Evolutionary conservation across 2,329 filamentous ascomycete species (phyloP), one percentile per base, ranked within the genome.

Genomic region (Eurotiales sp.): DNA sequence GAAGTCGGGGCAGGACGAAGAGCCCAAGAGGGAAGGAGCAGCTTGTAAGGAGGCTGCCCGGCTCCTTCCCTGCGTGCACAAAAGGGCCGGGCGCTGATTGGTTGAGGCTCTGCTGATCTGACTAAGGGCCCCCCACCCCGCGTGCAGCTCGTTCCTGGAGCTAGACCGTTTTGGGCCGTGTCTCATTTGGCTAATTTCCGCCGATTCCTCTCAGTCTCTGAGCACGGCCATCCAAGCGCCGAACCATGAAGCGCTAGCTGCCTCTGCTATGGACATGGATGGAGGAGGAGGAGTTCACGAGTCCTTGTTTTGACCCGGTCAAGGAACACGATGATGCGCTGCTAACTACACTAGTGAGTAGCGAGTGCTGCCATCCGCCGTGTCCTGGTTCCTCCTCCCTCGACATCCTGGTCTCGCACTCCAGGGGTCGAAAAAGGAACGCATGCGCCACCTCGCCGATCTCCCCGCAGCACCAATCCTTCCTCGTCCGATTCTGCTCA

Each of bases 401-500:
- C n/a, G n/a, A n/a, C n/a, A n/a, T n/a, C n/a, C n/a, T n/a, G n/a
- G n/a, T n/a, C n/a, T 23, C 4, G 15, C 37, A 23, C 14, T 45
- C 15, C 17, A 29, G 30, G 22, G 19, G 34, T 25, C 25, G 17
- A 40, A 37, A 19, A 37, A 12, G 17, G 21, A 23, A 17, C 22
- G 32, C 50, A 36, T 17, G 30, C 50, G 50, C 50, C 50, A 52
- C 50, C 19, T 21, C 36, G 50, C 44, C 37, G 50, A 52, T 52
- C 50, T 37, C 49, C 45, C 49, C 50, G 44, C 50, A 21, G 10
- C 17, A 23, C n/a, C 27, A 25, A 36, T 42, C 34, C 32, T 47
- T 15, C 21, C 10, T 34, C 34, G 10, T 36, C 34, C 34, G 34
- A 36, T 36, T 36, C 34, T 36, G 34, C 19, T 8, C 15, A 36